A percentile compares a stretch with the other conserved stretches of the same genome.
Conservation (phyloP, 208 protist species). For the Lotmaria passim region DNA sequence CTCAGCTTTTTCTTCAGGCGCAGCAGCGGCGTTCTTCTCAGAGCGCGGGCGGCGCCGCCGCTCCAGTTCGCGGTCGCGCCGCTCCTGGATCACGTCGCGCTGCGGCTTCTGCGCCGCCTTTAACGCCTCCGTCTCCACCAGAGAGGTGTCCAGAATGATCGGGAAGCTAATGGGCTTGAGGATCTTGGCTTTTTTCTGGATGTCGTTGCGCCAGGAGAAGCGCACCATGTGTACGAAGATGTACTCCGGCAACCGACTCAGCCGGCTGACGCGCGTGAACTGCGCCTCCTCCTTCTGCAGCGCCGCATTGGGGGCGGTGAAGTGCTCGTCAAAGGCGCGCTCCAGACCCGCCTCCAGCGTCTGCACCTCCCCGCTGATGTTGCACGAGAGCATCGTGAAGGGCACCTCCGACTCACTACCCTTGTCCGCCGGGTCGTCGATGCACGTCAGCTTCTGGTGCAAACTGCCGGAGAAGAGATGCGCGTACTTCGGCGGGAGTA, state of each 20-base stretch:
- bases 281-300: slow-evolving; percentile 48
- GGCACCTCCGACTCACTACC: slow-evolving; percentile 37
- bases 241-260: slow-evolving; percentile 79
- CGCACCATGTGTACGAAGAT: slow-evolving; percentile 90
- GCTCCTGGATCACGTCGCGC: slow-evolving; percentile 45
- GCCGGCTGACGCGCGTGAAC: slow-evolving; percentile 54
- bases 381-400: slow-evolving; percentile 87
- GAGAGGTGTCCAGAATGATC: slow-evolving; percentile 63
- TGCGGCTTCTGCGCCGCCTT: slow-evolving; percentile 43
- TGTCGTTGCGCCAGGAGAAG: slow-evolving; percentile 89
- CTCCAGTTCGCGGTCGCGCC: slow-evolving; percentile 68
- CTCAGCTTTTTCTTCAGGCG: slow-evolving; percentile 10
- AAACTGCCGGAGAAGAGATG: slow-evolving; percentile 60
- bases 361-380: slow-evolving; percentile 79
- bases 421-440: slow-evolving; percentile 50
- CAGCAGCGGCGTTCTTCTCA: slow-evolving; percentile 8
- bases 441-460: slow-evolving; percentile 56
- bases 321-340: slow-evolving; percentile 61
- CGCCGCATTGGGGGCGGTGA: slow-evolving; percentile 55
- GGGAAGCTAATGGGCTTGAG: slow-evolving; percentile 87
- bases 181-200: slow-evolving; percentile 87
- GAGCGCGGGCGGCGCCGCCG: slow-evolving; percentile 36
- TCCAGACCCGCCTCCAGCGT: slow-evolving; percentile 82
- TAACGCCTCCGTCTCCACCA: slow-evolving; percentile 63
- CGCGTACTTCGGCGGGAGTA: slow-evolving; percentile 42